Percentiles rank a stretch among this genome's conserved stretches.
phyloP scores from a whole-genome alignment of 371 early-diverging fungal species.

The Mortierella sp. region DNA sequence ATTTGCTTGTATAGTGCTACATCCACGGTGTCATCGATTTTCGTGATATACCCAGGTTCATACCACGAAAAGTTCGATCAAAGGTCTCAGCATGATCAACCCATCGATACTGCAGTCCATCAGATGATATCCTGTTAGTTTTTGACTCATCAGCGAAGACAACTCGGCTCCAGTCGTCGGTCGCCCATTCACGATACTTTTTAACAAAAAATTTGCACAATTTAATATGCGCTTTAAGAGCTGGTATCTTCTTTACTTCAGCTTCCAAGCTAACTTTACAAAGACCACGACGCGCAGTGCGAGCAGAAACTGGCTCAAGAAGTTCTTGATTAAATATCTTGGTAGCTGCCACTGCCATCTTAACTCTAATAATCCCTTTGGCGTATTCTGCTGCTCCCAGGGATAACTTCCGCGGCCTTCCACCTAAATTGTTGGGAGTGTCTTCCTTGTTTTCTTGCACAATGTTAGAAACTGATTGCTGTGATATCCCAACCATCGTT shows the following conservation, averaged over 20 bases:
- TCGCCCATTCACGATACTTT: neutral
- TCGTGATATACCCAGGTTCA: slow-evolving; percentile 23
- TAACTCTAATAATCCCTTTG: too few species aligned
- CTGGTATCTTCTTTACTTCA: neutral
- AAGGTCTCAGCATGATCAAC: neutral
- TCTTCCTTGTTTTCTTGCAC: too few species aligned
- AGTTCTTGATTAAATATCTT: neutral
- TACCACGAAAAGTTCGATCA: slow-evolving; percentile 15
- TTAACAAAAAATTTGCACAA: neutral
- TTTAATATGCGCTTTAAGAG: neutral
- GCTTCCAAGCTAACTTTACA: neutral
- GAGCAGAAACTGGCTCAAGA: neutral
- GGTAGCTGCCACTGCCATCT: too few species aligned
- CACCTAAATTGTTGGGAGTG: too few species aligned
- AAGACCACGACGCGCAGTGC: neutral
- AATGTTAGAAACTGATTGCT: too few species aligned
- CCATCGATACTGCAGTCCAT: neutral
- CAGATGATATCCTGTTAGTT: neutral
- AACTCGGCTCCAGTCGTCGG: neutral
- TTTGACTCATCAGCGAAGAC: neutral
- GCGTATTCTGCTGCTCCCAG: too few species aligned
- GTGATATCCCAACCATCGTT: too few species aligned
- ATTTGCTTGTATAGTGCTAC: slow-evolving; percentile 33
- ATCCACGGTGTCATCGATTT: slow-evolving; percentile 47
- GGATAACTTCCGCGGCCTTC: too few species aligned